Percentiles rank a stretch among this genome's conserved stretches.
Evolutionary conservation across 345 rosid species (phyloP).

Genomic region (Excoecaria agallocha): DNA sequence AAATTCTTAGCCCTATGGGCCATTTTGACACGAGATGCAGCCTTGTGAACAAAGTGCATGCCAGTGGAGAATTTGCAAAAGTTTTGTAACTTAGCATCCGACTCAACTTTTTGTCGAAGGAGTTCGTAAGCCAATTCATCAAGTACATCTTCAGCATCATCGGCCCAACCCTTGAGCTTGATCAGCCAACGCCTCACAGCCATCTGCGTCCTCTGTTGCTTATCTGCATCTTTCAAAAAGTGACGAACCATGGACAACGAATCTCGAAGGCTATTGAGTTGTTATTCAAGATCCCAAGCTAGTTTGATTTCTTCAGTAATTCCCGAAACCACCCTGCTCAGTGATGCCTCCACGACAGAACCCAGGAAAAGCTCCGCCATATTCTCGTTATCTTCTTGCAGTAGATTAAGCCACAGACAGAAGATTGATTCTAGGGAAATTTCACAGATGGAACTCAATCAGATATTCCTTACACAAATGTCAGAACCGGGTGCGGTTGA

Average conservation of each 20-base stretch:
- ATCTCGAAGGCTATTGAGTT: not conserved
- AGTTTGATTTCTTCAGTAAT: not conserved
- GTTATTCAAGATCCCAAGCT: not conserved
- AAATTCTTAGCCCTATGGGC: not conserved
- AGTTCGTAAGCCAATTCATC: conserved; percentile 2
- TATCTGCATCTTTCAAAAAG: not conserved
- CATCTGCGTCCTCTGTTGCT: not conserved
- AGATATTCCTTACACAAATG: too few species aligned
- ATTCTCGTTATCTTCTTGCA: too few species aligned
- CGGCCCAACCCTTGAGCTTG: conserved; percentile 1
- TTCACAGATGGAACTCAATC: too few species aligned
- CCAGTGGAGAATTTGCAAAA: not conserved
- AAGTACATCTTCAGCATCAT: too few species aligned
- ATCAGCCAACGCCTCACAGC: not conserved
- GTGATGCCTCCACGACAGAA: not conserved
- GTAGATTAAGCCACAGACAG: too few species aligned
- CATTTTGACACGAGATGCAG: not conserved
- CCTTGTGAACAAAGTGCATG: not conserved
- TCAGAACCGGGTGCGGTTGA: too few species aligned
- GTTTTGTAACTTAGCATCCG: not conserved
- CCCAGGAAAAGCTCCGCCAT: not conserved
- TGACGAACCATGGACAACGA: not conserved
- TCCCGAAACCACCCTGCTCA: not conserved
- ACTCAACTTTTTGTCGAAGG: not conserved
- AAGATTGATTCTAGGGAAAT: too few species aligned